These are phyloP conservation scores for Gyrodon lividus DNA, from an alignment of 768 basidiomycete species.

Conservation along the genomic window DNA sequence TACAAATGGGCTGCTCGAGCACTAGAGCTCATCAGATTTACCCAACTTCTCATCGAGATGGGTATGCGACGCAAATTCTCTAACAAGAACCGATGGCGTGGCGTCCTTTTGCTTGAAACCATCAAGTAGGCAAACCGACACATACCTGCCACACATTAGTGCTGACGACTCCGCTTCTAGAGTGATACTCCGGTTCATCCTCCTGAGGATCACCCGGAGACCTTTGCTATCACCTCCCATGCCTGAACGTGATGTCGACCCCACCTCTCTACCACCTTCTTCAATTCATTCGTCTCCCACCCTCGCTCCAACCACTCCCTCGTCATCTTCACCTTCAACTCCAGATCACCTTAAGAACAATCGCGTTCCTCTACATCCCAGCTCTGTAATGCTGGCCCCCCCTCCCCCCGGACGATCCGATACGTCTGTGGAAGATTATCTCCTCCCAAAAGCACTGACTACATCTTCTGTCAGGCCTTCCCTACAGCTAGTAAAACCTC, in stretches of 20 bases:
- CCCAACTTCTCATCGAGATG: constrained; percentile 91
- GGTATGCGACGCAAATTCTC: constrained; percentile 69
- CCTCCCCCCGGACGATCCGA: constrained; percentile 52
- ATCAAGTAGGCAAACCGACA: constrained; percentile 64
- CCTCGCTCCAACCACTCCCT: constrained; percentile 55
- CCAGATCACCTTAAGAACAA: constrained; percentile 85
- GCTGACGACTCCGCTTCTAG: constrained; percentile 40
- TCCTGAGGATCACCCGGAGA: constrained; percentile 73
- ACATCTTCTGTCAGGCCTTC: constrained; percentile 72
- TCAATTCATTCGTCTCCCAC: constrained; percentile 59
- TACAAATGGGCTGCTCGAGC: constrained; percentile 81
- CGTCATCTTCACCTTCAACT: constrained; percentile 55
- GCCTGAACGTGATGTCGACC: constrained; percentile 87
- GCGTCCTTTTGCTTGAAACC: constrained; percentile 72
- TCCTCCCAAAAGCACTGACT: constrained; percentile 79
- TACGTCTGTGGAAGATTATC: constrained; percentile 70
- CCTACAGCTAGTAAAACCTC: constrained; percentile 57
- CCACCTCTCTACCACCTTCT: constrained; percentile 56
- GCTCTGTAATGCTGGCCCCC: constrained; percentile 52
- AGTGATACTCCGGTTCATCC: constrained; percentile 66
- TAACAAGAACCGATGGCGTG: constrained; percentile 65
- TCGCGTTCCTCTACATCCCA: constrained; percentile 60
- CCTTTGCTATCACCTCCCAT: constrained; percentile 77
- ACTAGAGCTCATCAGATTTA: constrained; percentile 75
- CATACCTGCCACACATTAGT: not conserved